phyloP scores from a whole-genome alignment of 1,139 yeast species.

The Kodamaea anthophila region DNA sequence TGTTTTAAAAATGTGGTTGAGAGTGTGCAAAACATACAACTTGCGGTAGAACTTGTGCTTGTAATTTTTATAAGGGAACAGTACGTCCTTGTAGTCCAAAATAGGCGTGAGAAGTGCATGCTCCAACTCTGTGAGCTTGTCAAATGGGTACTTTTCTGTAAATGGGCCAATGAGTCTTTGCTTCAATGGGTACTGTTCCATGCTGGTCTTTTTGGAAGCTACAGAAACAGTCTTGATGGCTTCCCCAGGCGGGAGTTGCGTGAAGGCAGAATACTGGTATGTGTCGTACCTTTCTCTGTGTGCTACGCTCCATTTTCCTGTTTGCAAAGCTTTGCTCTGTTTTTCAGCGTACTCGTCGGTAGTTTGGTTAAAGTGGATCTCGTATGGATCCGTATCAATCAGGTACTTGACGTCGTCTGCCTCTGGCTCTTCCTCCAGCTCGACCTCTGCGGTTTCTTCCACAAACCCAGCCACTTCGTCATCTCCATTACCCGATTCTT shows the following conservation, averaged over 20 bases:
- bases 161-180: constrained; percentile 27
- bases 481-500: constrained; percentile 16
- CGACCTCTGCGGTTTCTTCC: constrained; percentile 27
- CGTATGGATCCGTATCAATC: constrained; percentile 55
- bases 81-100: constrained; percentile 67
- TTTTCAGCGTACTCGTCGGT: constrained; percentile 40
- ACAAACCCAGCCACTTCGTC: constrained; percentile 8
- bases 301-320: constrained; percentile 22
- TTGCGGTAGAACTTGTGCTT: constrained; percentile 50
- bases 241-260: constrained; percentile 28
- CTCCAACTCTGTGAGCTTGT: constrained; percentile 18
- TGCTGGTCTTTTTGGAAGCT: constrained; percentile 4
- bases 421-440: constrained; percentile 21
- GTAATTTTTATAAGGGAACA: constrained; percentile 46
- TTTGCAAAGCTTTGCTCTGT: constrained; percentile 17
- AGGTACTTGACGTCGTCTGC: constrained; percentile 16
- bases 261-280: constrained; percentile 19
- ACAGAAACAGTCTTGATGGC: constrained; percentile 9
- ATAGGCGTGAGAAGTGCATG: constrained; percentile 47
- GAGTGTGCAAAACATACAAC: constrained; percentile 61
- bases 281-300: constrained; percentile 12
- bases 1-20: constrained; percentile 82
- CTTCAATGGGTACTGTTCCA: constrained; percentile 18
- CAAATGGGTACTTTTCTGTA: constrained; percentile 11
- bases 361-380: constrained; percentile 59